Evolutionary conservation across 2,329 filamentous ascomycete species (phyloP), one percentile per base, ranked within the genome.

Genomic region (Colletotrichum orchidophilum): DNA sequence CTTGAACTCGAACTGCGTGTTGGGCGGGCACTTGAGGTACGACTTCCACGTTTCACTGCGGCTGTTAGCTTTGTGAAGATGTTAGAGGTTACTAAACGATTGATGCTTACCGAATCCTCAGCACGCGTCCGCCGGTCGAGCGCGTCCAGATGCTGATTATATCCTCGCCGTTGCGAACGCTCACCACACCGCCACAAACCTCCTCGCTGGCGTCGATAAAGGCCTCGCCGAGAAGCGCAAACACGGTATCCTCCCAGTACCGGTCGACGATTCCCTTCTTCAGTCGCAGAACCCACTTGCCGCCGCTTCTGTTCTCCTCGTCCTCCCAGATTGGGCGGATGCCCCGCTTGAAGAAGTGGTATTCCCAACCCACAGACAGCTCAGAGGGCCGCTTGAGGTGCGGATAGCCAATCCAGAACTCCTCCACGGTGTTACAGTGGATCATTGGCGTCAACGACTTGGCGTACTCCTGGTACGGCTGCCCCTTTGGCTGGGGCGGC

Each of bases 271-370:
- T 94, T 29, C 96, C 96, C 87, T 99, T 99, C 89, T 97, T 98
- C 80, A 99, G 85, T 75, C 96, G 90, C 80, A 99, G 92, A 75
- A 98, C 95, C 96, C 96, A 99, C 84, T 99, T 99, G 62, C 96
- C 96, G 65, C 96, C 96, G 75, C 92, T 93, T 82, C 94, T 96
- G 84, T 99, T 99, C 80, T 97, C 94, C 57, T 97, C 95, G 76
- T 99, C 96, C 82, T 99, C 96, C 96, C 96, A 99, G 76, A 99
- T 96, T 26, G 96, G 96, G 72, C 96, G 91, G 73, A 99, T 95
- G 65, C 95, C 96, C 79, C 96, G 95, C 83, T 96, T 97, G 87
- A 99, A 99, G 71, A 99, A 92, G 81, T 99, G 96, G 80, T 98
- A 99, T 83, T 99, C 96, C 27, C 95, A 98, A 33, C 98, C 96